phyloP scores from a whole-genome alignment of 768 basidiomycete genomes.

The Pholiota microspora region DNA sequence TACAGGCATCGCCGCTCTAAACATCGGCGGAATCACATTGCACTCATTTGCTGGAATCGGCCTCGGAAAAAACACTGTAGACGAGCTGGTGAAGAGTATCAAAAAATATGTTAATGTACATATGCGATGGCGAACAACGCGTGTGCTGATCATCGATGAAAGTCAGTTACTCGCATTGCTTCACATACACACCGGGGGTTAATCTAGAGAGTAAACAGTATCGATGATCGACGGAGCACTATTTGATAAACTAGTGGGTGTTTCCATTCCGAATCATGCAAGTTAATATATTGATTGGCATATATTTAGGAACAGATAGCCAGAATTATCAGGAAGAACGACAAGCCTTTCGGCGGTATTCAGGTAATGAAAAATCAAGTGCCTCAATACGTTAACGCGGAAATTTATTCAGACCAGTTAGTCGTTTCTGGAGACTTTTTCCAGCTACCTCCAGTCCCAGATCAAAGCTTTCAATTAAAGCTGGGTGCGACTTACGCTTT shows the following conservation, averaged over 20 bases:
- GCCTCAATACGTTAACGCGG: neutral
- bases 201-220: no score
- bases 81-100: conserved; percentile 39
- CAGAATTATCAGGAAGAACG: conserved; percentile 36
- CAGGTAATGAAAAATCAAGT: conserved; percentile 5
- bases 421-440: conserved; percentile 79
- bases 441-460: conserved; percentile 72
- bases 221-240: conserved; percentile 73
- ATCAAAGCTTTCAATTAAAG: conserved; percentile 30
- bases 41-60: conserved; percentile 69
- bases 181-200: no score
- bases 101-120: conserved; percentile 14
- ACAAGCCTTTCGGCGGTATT: conserved; percentile 15
- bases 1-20: conserved; percentile 64
- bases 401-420: conserved; percentile 37
- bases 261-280: neutral
- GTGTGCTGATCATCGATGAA: conserved; percentile 71
- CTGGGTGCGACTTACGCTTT: conserved; percentile 62
- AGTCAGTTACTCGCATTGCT: no score
- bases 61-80: conserved; percentile 47
- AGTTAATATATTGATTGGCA: conserved; percentile 20
- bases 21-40: conserved; percentile 68
- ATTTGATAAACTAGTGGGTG: conserved; percentile 66
- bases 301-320: conserved; percentile 35
- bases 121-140: conserved; percentile 49